Conservation (phyloP, 2,329 filamentous ascomycete species). For the Chaetomium olivaceum region DNA sequence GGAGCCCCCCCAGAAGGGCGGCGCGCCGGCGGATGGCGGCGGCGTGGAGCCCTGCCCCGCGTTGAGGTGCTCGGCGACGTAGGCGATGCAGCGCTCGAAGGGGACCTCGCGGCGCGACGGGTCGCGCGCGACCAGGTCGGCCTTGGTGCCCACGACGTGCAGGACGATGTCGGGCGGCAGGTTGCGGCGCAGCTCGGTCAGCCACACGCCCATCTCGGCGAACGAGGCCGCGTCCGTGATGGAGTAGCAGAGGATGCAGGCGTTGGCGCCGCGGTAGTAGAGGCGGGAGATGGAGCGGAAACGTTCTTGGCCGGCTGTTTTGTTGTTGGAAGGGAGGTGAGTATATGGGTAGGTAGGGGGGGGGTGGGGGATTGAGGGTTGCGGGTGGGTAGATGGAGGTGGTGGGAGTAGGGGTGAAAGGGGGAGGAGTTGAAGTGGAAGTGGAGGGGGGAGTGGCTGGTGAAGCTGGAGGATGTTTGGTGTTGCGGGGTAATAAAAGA, state of each 20-base stretch:
- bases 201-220: conserved; percentile 88
- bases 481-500: conserved; percentile 9
- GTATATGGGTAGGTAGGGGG: not conserved
- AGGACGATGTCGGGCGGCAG: conserved; percentile 77
- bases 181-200: conserved; percentile 79
- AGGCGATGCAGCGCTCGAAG: conserved; percentile 93
- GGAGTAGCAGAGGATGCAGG: conserved; percentile 91
- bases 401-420: not conserved
- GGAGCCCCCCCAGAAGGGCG: no score
- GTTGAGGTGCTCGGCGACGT: conserved; percentile 87
- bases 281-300: conserved; percentile 93
- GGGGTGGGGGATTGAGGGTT: not conserved
- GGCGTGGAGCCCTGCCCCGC: conserved; percentile 68
- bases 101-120: conserved; percentile 78
- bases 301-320: conserved; percentile 79
- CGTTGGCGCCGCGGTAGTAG: conserved; percentile 94
- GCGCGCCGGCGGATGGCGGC: conserved; percentile 49
- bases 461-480: no score
- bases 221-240: conserved; percentile 87
- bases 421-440: not conserved
- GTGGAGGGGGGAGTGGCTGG: not conserved
- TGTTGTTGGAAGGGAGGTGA: not conserved
- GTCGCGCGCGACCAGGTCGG: conserved; percentile 84
- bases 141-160: conserved; percentile 93
- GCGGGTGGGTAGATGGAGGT: no score